Conservation (phyloP, 768 basidiomycete genomes). For the Phanerochaete carnosa region DNA sequence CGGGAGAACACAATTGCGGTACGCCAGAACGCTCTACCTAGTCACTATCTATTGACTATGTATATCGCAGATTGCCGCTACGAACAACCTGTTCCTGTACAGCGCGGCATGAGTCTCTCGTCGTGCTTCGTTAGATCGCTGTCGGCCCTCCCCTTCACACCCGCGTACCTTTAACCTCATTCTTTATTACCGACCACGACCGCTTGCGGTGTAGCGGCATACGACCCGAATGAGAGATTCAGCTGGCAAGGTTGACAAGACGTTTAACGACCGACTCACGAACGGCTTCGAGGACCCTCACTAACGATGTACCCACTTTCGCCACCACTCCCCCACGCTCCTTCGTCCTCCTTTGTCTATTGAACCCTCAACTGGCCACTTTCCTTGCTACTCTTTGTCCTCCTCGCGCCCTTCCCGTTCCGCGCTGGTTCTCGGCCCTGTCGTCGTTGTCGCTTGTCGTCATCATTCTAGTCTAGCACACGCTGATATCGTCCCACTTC, state of each 20-base stretch:
- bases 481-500: constrained; percentile 6
- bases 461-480: constrained; percentile 10
- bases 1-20: constrained; percentile 97
- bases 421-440: constrained; percentile 4
- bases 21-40: constrained; percentile 29
- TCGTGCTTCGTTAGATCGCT: neutral
- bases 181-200: neutral
- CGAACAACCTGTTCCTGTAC: constrained; percentile 92
- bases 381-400: neutral
- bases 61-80: constrained; percentile 79
- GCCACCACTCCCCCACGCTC: constrained; percentile 1
- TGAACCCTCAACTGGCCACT: neutral
- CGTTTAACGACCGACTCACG: constrained; percentile 2
- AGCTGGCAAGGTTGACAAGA: neutral
- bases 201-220: neutral
- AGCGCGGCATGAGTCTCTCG: constrained; percentile 48
- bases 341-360: constrained; percentile 5
- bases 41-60: neutral
- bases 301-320: neutral
- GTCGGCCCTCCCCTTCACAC: neutral
- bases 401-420: neutral
- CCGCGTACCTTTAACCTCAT: neutral
- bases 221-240: neutral
- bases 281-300: neutral
- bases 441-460: constrained; percentile 6